Base-by-base conservation (phyloP, 257 asterid species). In the Agastache rugosa region DNA sequence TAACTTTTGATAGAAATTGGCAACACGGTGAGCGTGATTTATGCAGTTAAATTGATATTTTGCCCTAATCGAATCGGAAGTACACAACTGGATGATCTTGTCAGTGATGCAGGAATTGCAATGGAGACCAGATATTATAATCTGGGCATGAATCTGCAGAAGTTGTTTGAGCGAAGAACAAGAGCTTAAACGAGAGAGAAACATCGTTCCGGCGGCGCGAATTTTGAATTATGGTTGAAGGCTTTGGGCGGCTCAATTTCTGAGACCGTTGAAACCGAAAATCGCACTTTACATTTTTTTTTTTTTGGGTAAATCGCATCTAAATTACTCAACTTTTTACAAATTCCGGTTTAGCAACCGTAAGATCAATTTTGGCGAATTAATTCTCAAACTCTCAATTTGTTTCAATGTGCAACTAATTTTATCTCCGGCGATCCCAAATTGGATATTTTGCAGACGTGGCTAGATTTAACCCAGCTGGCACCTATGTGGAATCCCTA, bases 101-200 rank as follows among this genome's bases (percentile, higher is more conserved):
- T 78, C 78, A 3, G 78, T 39, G 42, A 76, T 27, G 50, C 17
- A 47, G 22, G 83, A 58, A 56, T 78, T 74, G 78, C 69, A 55
- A 51, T 54, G 63, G 77, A 80, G 60, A 25, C 78, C 90, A 1
- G 84, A 78, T 8, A 65, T 23, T 8, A 87, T 37, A 15, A 85
- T 67, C 72, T 77, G 87, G 9, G 83, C 78, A 3, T 83, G 90
- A 61, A 88, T 80, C 80, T 88, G 85, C 61, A 78, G 37, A 37
- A 85, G 79, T 3, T 84, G 84, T n/a, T 70, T 78, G 1, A 68
- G 41, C 15, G 84, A 77, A 75, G 83, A 74, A 37, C 82, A 79
- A 29, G 83, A 67, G 37, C 11, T 74, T 19, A 87, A 29, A 62
- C 78, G 86, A 58, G 86, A 58, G 79, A 65, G 17, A 67, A 1